phyloP scores from a whole-genome alignment of 768 basidiomycete species.

The Daedalea quercina region DNA sequence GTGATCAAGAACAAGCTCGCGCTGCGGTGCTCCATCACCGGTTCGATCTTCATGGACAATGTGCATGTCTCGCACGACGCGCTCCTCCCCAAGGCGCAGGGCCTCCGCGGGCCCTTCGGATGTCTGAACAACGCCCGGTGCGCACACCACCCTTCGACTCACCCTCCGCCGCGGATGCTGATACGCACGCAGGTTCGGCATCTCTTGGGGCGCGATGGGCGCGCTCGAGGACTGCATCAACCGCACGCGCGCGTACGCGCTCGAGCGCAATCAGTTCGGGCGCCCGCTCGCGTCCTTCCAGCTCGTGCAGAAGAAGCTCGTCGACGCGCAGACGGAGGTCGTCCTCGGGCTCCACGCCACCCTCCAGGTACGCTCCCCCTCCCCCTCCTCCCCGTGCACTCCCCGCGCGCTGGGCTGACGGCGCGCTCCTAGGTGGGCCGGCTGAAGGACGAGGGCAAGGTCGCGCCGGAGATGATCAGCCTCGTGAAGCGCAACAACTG shows the following conservation, averaged over 20 bases:
- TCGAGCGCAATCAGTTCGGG: conserved; percentile 87
- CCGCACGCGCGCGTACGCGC: conserved; percentile 73
- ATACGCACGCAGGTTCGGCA: conserved; percentile 54
- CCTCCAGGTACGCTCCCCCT: conserved; percentile 43
- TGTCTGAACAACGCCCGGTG: conserved; percentile 87
- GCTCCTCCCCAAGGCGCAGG: conserved; percentile 70
- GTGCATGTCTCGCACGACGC: conserved; percentile 72
- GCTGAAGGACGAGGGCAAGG: conserved; percentile 69
- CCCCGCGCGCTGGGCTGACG: not conserved
- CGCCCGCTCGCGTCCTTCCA: conserved; percentile 92
- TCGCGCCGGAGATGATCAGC: conserved; percentile 90
- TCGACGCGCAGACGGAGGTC: conserved; percentile 85
- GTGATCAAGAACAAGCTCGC: conserved; percentile 92
- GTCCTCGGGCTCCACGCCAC: conserved; percentile 72
- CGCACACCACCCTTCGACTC: not conserved
- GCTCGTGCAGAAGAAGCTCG: conserved; percentile 96
- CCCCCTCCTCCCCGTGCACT: not conserved
- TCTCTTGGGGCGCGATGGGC: conserved; percentile 95
- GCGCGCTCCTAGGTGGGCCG: conserved; percentile 46
- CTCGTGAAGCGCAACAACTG: conserved; percentile 95
- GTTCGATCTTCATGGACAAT: conserved; percentile 88
- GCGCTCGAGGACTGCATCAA: conserved; percentile 87
- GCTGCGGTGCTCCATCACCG: conserved; percentile 76
- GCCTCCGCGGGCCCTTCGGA: conserved; percentile 82
- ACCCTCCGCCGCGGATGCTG: too few relatives aligned